phyloP scores from a whole-genome alignment of 352 stramenopile species.

The Blastocystis sp. region DNA sequence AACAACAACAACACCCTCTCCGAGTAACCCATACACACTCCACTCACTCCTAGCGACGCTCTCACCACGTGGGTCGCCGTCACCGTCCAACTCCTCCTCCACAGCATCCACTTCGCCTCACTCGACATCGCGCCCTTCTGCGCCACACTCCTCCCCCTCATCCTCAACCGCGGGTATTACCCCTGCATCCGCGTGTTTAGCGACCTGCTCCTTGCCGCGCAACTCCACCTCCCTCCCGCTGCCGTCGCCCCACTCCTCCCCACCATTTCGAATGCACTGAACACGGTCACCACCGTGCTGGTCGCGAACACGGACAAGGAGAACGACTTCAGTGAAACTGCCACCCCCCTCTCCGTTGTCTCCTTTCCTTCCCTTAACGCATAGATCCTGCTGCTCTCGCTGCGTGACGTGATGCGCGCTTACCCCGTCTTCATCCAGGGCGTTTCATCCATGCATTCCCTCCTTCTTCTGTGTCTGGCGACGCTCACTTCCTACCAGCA shows the following conservation, averaged over 20 bases:
- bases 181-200: not conserved
- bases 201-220: not conserved
- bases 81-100: no score
- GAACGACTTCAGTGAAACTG: constrained; percentile 27
- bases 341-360: not conserved
- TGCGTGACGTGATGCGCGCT: not conserved
- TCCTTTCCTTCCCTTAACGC: not conserved
- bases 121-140: not conserved
- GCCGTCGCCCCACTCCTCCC: not conserved
- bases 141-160: not conserved
- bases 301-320: constrained; percentile 17
- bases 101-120: no score
- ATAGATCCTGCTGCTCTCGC: not conserved
- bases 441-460: not conserved
- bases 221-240: not conserved
- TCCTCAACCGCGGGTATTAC: not conserved
- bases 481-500: constrained; percentile 40
- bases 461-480: not conserved
- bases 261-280: not conserved
- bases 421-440: not conserved
- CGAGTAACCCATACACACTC: no score
- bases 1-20: no score
- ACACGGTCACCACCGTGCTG: not conserved
- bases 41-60: no score
- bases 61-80: no score